Conservation (phyloP, 129 eudicot genomes). For the Helichrysum umbraculigerum region DNA sequence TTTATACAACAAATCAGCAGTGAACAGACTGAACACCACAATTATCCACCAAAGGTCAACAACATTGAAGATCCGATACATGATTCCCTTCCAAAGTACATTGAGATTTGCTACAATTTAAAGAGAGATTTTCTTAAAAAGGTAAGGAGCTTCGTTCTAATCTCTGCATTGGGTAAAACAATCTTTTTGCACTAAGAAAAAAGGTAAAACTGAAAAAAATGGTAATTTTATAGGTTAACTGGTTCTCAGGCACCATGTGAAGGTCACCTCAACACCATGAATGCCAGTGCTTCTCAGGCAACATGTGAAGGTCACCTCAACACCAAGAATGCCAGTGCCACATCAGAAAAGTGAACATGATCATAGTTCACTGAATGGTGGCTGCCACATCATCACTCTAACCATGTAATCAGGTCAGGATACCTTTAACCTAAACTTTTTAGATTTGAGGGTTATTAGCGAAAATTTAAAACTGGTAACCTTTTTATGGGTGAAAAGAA, state of each 20-base stretch:
- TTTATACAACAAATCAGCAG: conserved; percentile 1
- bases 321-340: too few species aligned
- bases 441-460: neutral
- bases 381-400: conserved; percentile 2
- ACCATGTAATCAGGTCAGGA: neutral
- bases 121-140: neutral
- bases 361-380: neutral
- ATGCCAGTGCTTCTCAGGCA: too few species aligned
- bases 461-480: neutral
- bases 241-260: neutral
- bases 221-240: neutral
- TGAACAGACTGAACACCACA: neutral
- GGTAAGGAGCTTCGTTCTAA: neutral
- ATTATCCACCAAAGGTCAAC: neutral
- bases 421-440: neutral
- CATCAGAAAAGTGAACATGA: neutral
- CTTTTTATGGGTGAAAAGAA: neutral
- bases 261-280: too few species aligned
- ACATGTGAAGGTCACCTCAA: too few species aligned
- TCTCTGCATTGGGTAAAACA: neutral
- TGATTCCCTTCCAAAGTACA: neutral
- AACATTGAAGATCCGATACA: neutral
- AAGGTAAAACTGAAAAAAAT: neutral
- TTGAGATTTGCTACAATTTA: neutral
- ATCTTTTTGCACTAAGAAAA: neutral